Base-by-base conservation (phyloP, 2,329 filamentous ascomycete genomes). In the Diaporthe destruens region DNA sequence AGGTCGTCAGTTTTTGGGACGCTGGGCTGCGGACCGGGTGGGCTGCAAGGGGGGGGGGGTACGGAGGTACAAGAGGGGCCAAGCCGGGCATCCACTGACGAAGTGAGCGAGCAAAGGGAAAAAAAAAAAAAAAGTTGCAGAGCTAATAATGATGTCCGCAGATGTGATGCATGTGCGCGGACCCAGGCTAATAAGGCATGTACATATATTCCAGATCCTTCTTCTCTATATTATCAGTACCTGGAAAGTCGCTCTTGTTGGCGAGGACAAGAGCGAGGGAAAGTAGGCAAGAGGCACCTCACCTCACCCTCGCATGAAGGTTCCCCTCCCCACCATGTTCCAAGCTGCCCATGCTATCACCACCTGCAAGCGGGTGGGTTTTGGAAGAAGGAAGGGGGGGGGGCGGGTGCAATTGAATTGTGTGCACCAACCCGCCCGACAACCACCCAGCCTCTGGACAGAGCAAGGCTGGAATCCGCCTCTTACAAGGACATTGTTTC, bases 1-100 rank as follows among this genome's bases (percentile, higher is more conserved):
- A 59, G 57, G 68, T 59, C 68, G 57, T 53, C 44, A 70, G 55
- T 51, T 66, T 53, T 66, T 70, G 68, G 57, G 49, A 59, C 68
- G 49, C 68, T 42, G 68, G 68, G 55, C 44, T 42, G 56, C 55
- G 55, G 49, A 70, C 56, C 44, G 67, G 67, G 51, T 55, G 54
- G 61, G 61, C 61, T 66, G 61, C 61, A 59, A 69, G 55, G 55
- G 55, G 67, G n/a, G 44, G 44, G 67, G n/a, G 44, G 44, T 59
- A 69, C 53, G 29, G 39, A 69, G 66, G 66, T 55, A 47, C 54
- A 59, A 61, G 55, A 61, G 29, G 67, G 34, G 39, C 56, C 44
- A 55, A 70, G 56, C 54, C 56, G 67, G 67, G 44, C 59, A 36
- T 63, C 59, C 42, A 63, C 49, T 63, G 59, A 51, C 29, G 59